Conservation (phyloP, 179 eudicot species). For the Camellia oleifera region DNA sequence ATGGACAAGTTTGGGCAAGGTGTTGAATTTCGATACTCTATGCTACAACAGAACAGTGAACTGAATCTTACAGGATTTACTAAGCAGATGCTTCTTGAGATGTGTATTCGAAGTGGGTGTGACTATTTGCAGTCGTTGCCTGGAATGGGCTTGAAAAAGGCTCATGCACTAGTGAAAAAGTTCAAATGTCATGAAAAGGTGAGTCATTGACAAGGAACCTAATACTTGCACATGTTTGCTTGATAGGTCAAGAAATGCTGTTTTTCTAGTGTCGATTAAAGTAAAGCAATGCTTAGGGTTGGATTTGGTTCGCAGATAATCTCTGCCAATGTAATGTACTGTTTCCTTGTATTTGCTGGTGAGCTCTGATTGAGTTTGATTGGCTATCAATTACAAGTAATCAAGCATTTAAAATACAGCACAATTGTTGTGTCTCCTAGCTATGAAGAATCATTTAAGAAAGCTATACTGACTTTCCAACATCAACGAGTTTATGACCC, state of each 20-base stretch:
- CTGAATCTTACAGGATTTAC: conserved; percentile 70
- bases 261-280: neutral
- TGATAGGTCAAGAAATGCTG: neutral
- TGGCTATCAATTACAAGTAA: conserved; percentile 44
- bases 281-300: neutral
- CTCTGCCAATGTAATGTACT: no score
- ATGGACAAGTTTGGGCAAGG: conserved; percentile 99
- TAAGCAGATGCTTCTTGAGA: conserved; percentile 84
- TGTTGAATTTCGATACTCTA: conserved; percentile 65
- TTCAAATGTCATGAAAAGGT: conserved; percentile 83
- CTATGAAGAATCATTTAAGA: conserved; percentile 43
- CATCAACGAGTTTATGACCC: conserved; percentile 96
- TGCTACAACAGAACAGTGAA: conserved; percentile 72
- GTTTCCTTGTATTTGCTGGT: neutral
- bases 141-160: conserved; percentile 94
- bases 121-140: conserved; percentile 93
- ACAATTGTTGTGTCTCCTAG: conserved; percentile 45
- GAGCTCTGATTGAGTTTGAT: neutral
- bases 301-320: no score
- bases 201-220: conserved; percentile 2
- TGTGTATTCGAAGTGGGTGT: conserved; percentile 96
- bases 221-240: neutral
- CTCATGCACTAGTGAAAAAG: conserved; percentile 78
- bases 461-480: conserved; percentile 84
- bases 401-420: conserved; percentile 80